These are phyloP conservation scores for Heterobasidion occidentale DNA, from an alignment of 1,284 basidiomycete genomes.

Conservation along the genomic window DNA sequence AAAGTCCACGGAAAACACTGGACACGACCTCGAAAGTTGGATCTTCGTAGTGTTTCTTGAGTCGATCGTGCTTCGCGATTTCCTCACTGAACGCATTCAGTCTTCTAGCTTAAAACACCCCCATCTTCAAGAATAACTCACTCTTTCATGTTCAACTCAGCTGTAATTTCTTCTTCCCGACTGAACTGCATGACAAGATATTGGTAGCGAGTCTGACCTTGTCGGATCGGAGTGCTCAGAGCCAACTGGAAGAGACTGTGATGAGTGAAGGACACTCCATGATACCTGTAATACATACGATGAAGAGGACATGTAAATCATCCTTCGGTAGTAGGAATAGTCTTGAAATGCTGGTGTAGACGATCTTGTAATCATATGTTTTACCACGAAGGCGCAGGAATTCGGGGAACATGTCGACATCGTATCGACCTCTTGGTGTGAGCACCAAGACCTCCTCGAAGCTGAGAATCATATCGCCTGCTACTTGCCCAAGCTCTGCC, in stretches of 20 bases:
- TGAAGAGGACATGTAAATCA: conserved; percentile 93
- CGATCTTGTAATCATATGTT: conserved; percentile 98
- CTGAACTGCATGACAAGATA: conserved; percentile 98
- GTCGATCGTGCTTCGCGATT: conserved; percentile 68
- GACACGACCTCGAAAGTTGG: conserved; percentile 96
- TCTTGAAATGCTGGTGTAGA: conserved; percentile 84
- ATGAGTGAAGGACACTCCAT: not conserved
- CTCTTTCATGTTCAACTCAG: conserved; percentile 93
- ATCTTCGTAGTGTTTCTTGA: conserved; percentile 89
- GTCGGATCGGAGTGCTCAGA: conserved; percentile 88
- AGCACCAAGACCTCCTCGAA: conserved; percentile 97
- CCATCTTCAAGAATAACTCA: conserved; percentile 28
- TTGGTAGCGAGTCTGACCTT: conserved; percentile 97
- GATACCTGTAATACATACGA: conserved; percentile 43
- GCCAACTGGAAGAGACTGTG: conserved; percentile 50
- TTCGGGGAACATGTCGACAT: conserved; percentile 95
- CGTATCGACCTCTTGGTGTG: conserved; percentile 94
- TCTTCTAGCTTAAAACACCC: not conserved
- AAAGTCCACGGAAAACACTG: conserved; percentile 86
- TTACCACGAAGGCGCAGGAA: conserved; percentile 94
- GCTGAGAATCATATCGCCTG: conserved; percentile 89
- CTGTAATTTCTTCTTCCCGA: conserved; percentile 94
- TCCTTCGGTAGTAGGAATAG: conserved; percentile 96
- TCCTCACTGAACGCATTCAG: conserved; percentile 45
- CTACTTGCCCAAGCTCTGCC: conserved; percentile 90